Conservation (phyloP, 2,329 filamentous ascomycete genomes). For the Alternaria panax region DNA sequence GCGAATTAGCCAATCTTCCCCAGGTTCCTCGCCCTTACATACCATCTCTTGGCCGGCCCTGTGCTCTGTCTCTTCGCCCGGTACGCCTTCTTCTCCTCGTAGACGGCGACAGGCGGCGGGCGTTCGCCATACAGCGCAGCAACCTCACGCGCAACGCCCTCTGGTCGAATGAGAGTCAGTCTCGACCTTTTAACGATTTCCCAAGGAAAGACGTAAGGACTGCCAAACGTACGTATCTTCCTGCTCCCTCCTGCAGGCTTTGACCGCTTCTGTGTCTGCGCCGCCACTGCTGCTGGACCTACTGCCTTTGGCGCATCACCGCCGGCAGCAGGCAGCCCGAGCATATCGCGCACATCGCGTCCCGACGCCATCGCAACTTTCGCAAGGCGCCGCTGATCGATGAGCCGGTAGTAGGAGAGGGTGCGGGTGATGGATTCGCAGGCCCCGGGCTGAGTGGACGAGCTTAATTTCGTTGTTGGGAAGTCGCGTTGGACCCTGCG, state of each 20-base stretch:
- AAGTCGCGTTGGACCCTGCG: constrained; percentile 20
- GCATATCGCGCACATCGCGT: constrained; percentile 82
- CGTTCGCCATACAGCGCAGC: constrained; percentile 52
- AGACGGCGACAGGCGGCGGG: constrained; percentile 51
- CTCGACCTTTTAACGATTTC: constrained; percentile 29
- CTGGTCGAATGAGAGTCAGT: constrained; percentile 36
- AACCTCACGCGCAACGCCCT: constrained; percentile 52
- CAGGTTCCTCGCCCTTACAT: neutral
- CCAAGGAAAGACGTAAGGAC: constrained; percentile 23
- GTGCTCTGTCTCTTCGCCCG: constrained; percentile 49
- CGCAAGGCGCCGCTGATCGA: constrained; percentile 27
- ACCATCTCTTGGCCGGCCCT: constrained; percentile 52
- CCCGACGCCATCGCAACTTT: constrained; percentile 46
- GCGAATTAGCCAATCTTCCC: constrained; percentile 18
- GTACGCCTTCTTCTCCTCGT: constrained; percentile 51
- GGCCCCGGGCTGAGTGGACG: constrained; percentile 33
- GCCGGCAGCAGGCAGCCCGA: constrained; percentile 72
- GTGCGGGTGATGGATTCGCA: constrained; percentile 36
- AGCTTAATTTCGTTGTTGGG: constrained; percentile 25
- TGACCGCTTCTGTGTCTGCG: constrained; percentile 73
- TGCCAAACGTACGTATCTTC: constrained; percentile 57
- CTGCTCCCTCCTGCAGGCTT: constrained; percentile 66
- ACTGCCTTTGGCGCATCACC: constrained; percentile 52
- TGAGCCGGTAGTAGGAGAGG: constrained; percentile 23
- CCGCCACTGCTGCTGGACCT: constrained; percentile 17